Evolutionary conservation across 2,329 filamentous ascomycete genomes (phyloP).

Genomic region (Clonostachys rosea): DNA sequence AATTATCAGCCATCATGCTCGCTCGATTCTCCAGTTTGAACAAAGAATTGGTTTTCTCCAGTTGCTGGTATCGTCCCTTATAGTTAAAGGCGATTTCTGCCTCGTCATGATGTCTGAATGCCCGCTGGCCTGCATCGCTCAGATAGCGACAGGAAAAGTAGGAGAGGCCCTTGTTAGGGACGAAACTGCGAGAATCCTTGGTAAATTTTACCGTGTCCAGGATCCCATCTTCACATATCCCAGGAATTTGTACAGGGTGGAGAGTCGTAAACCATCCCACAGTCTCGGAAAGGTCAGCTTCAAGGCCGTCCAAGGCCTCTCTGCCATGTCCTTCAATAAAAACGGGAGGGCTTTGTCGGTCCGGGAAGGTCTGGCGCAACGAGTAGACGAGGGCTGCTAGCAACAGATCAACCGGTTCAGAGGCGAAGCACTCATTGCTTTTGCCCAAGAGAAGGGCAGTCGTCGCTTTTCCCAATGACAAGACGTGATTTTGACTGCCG

Average conservation of each 20-base stretch:
- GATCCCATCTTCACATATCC: slow-evolving; percentile 3
- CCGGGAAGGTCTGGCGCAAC: slow-evolving; percentile 18
- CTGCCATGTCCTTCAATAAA: slow-evolving; percentile 28
- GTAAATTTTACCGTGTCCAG: slow-evolving; percentile 7
- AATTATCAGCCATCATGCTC: slow-evolving; percentile 13
- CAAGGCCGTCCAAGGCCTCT: slow-evolving; percentile 18
- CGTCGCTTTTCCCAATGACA: slow-evolving; percentile 7
- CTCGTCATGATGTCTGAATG: slow-evolving; percentile 23
- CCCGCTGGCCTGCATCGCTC: slow-evolving; percentile 12
- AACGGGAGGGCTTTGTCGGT: slow-evolving; percentile 16
- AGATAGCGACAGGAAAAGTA: slow-evolving; percentile 25
- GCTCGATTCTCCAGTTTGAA: background rate
- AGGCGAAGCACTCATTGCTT: slow-evolving; percentile 15
- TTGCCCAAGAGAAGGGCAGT: slow-evolving; percentile 8
- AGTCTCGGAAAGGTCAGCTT: slow-evolving; percentile 23
- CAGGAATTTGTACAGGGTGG: slow-evolving; percentile 15
- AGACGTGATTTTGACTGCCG: slow-evolving; percentile 4
- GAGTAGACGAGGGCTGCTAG: slow-evolving; percentile 18
- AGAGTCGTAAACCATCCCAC: slow-evolving; percentile 33
- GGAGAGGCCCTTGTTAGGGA: slow-evolving; percentile 25
- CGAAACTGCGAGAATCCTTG: slow-evolving; percentile 14
- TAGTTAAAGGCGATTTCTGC: slow-evolving; percentile 24
- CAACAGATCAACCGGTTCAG: slow-evolving; percentile 24
- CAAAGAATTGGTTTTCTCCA: slow-evolving; percentile 3
- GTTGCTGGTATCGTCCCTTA: slow-evolving; percentile 10